These are phyloP conservation scores for Gremmenia infestans DNA, from an alignment of 2,329 filamentous ascomycete species.

Conservation along the genomic window DNA sequence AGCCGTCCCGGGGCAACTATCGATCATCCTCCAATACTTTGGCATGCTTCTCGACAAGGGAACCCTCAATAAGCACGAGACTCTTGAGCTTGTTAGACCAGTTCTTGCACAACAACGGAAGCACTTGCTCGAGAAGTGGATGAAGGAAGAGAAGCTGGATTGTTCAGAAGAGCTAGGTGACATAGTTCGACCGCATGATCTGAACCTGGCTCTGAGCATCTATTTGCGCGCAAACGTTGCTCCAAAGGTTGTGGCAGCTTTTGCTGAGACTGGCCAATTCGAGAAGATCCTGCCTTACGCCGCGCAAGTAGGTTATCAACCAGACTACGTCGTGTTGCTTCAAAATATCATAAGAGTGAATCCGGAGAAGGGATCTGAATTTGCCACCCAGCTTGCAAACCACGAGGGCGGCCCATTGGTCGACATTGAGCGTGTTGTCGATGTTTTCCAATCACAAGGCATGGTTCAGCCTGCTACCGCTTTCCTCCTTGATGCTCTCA, in stretches of 20 bases:
- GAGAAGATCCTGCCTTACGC: slow-evolving; percentile 95
- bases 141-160: slow-evolving; percentile 91
- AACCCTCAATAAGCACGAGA: slow-evolving; percentile 85
- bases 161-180: slow-evolving; percentile 96
- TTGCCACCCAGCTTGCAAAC: slow-evolving; percentile 87
- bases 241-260: slow-evolving; percentile 90
- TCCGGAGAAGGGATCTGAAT: slow-evolving; percentile 90
- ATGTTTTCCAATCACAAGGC: slow-evolving; percentile 96
- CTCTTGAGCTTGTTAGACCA: slow-evolving; percentile 85
- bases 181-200: slow-evolving; percentile 82
- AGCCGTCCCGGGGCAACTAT: slow-evolving; percentile 78
- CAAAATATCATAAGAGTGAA: slow-evolving; percentile 90
- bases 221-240: slow-evolving; percentile 88
- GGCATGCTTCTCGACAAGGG: slow-evolving; percentile 97
- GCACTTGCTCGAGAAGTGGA: slow-evolving; percentile 95
- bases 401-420: slow-evolving; percentile 82
- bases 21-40: slow-evolving; percentile 94
- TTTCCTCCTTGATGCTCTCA: slow-evolving; percentile 93
- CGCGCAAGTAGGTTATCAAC: slow-evolving; percentile 77
- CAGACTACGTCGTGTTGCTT: slow-evolving; percentile 89
- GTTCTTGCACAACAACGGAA: slow-evolving; percentile 92
- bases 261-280: slow-evolving; percentile 94
- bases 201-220: slow-evolving; percentile 79
- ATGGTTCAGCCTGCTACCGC: slow-evolving; percentile 97
- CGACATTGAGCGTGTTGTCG: slow-evolving; percentile 89